Conservation (phyloP, 495 filamentous ascomycete species). For the Neurospora terricola region DNA sequence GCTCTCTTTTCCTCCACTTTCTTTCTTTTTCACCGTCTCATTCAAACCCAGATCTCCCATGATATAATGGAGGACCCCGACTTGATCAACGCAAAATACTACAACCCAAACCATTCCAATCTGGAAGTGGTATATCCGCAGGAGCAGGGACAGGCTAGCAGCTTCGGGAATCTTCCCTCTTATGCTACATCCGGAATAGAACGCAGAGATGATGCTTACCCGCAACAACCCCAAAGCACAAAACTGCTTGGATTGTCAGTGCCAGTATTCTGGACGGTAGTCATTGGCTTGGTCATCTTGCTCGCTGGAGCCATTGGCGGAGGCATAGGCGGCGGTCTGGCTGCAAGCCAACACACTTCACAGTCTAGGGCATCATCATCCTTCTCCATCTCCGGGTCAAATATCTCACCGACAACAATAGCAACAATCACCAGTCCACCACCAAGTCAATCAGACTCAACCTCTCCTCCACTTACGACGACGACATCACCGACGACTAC, state of each 20-base stretch:
- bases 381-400: slow-evolving; percentile 1
- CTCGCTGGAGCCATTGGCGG: slow-evolving; percentile 24
- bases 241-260: slow-evolving; percentile 23
- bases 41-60: neutral
- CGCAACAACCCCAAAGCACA: neutral
- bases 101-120: neutral
- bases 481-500: slow-evolving; percentile 5
- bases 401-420: neutral
- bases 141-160: neutral
- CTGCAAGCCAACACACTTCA: neutral
- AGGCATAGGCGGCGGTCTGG: slow-evolving; percentile 21
- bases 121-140: neutral
- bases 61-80: neutral
- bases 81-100: neutral
- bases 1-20: neutral
- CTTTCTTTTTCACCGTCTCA: neutral
- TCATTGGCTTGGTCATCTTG: slow-evolving; percentile 17
- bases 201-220: neutral
- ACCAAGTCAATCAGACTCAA: neutral
- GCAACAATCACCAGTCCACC: slow-evolving; percentile 2
- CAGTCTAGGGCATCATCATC: neutral
- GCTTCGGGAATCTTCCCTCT: neutral
- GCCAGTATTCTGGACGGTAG: slow-evolving; percentile 19
- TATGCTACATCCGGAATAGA: neutral
- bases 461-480: slow-evolving; percentile 5